Evolutionary conservation across 2,329 filamentous ascomycete species (phyloP), one percentile per base, ranked within the genome.

Genomic region (Exophiala aquamarina): DNA sequence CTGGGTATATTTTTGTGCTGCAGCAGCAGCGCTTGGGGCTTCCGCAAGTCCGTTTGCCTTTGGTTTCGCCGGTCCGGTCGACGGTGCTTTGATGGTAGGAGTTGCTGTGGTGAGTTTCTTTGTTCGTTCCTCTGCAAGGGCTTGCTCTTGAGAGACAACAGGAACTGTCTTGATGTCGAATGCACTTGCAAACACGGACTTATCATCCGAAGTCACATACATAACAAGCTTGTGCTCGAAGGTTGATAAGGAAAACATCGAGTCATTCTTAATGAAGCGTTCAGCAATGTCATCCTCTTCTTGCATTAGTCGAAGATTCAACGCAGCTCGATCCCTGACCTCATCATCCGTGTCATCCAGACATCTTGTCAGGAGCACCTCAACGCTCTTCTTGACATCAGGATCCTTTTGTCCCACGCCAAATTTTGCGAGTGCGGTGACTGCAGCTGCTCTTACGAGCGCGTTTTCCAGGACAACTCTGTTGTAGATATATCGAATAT

Each of bases 401-500:
- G 88, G 84, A 63, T 97, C 93, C 71, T 94, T 91, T 70, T 97
- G 93, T 26, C 89, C 91, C 49, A 97, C 92, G 61, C 93, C 93
- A 64, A 98, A 98, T 70, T 97, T 98, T 61, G 92, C 89, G 54
- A 98, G 73, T 2, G 93, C 93, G 18, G 93, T 97, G 18, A 97
- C 94, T 42, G 93, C 93, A 8, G 93, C 91, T 39, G 93, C 93
- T 59, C 93, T 82, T 15, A 98, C 91, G 54, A 96, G 90, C 32
- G 93, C 90, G 65, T 98, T 98, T 71, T 98, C 93, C 42, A 98
- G 74, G 13, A 98, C 93, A 17, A 98, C 92, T 50, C 93, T 83
- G 74, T 98, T 98, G 76, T 98, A 98, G 65, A 98, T 98, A 70
- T 97, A 98, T 48, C 93, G 88, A 60, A 98, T 95, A 68, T 96